A percentile compares a stretch with the other conserved stretches of the same genome.
Conservation (phyloP, 768 basidiomycete species). For the Leccinum fibrillosum region DNA sequence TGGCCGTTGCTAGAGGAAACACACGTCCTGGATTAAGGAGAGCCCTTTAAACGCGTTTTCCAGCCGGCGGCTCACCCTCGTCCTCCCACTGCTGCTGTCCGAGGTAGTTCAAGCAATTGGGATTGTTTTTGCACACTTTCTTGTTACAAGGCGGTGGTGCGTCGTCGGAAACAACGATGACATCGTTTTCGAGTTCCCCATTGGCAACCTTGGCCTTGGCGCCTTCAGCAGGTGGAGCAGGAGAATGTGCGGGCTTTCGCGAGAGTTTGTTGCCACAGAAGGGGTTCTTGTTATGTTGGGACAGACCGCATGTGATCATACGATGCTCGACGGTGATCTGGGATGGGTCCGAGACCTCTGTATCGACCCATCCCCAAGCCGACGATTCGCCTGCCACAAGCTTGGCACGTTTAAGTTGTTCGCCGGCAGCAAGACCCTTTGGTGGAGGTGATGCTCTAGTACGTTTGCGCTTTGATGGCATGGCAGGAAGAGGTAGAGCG, state of each 20-base stretch:
- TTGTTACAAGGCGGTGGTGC: conserved; percentile 55
- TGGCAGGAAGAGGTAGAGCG: conserved; percentile 17
- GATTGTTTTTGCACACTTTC: conserved; percentile 69
- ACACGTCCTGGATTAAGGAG: conserved; percentile 9
- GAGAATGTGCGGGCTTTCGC: conserved; percentile 18
- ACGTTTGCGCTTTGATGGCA: conserved; percentile 61
- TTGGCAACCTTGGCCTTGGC: conserved; percentile 16
- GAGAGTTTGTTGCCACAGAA: conserved; percentile 61
- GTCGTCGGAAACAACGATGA: conserved; percentile 71
- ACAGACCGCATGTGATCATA: conserved; percentile 66
- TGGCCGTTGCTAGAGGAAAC: conserved; percentile 43
- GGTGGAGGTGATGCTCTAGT: conserved; percentile 39
- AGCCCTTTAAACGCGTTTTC: conserved; percentile 9
- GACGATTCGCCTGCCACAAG: conserved; percentile 44
- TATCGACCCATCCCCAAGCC: conserved; percentile 81
- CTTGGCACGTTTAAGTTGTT: conserved; percentile 57
- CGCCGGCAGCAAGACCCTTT: conserved; percentile 58
- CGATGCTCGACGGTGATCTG: conserved; percentile 68
- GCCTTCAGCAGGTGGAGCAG: conserved; percentile 10
- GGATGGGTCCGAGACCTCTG: conserved; percentile 52
- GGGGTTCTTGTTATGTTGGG: conserved; percentile 43
- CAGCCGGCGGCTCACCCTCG: conserved; percentile 44
- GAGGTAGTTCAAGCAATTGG: conserved; percentile 84
- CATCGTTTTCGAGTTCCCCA: conserved; percentile 54
- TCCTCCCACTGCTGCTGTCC: conserved; percentile 82